Evolutionary conservation across 2,329 filamentous ascomycete species (phyloP).

Genomic region (Dryadomyces sulphureus): DNA sequence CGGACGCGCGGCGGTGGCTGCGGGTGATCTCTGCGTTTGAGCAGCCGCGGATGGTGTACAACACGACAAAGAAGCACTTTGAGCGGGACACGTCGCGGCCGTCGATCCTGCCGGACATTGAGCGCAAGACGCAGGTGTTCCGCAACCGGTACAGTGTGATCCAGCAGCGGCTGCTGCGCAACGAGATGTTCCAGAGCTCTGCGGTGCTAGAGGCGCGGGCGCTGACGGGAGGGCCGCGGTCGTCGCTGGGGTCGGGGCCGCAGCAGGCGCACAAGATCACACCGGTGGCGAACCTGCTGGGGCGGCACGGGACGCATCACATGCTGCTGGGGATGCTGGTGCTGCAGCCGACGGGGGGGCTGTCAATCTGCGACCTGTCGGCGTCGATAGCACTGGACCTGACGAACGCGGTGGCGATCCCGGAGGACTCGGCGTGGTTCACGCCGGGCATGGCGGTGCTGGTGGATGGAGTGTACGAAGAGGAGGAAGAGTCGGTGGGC

Average conservation of each 20-base stretch:
- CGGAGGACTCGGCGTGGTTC: constrained; percentile 81
- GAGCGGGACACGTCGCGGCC: constrained; percentile 55
- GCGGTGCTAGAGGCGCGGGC: constrained; percentile 48
- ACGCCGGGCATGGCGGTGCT: constrained; percentile 91
- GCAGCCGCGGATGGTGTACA: constrained; percentile 67
- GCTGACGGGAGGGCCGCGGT: constrained; percentile 37
- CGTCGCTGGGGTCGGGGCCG: constrained; percentile 19
- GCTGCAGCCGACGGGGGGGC: constrained; percentile 63
- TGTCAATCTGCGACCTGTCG: constrained; percentile 75
- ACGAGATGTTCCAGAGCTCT: constrained; percentile 82
- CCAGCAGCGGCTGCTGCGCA: constrained; percentile 80
- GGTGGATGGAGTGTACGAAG: constrained; percentile 91
- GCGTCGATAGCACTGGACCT: constrained; percentile 80
- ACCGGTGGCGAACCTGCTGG: constrained; percentile 60
- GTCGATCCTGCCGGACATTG: constrained; percentile 59
- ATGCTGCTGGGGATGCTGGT: constrained; percentile 75
- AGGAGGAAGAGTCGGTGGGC: constrained; percentile 61
- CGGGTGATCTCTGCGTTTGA: constrained; percentile 73
- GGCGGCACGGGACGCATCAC: constrained; percentile 71
- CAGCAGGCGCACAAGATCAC: constrained; percentile 75
- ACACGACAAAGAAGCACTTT: constrained; percentile 76
- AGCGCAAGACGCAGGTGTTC: constrained; percentile 74
- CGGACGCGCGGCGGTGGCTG: constrained; percentile 68
- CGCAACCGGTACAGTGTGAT: constrained; percentile 85
- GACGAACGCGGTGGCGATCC: constrained; percentile 64